Evolutionary conservation across 441 rosid genomes (phyloP), one percentile per base, ranked within the genome.

Genomic region (Adansonia rubrostipa): DNA sequence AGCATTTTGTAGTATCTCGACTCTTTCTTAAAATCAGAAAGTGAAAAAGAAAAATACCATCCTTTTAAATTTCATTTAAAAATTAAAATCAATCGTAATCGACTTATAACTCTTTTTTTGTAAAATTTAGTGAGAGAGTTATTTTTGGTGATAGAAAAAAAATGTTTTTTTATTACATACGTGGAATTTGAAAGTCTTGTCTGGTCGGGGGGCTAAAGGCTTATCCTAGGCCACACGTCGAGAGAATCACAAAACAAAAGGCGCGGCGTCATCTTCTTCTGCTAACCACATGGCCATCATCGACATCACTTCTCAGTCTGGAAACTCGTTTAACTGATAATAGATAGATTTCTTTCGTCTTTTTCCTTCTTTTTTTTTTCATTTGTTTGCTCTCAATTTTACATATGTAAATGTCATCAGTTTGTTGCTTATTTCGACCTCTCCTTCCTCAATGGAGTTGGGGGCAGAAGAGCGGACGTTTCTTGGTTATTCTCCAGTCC

Each of bases 391-490:
- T 56, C 61, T 51, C 60, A 7, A 17, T 19, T 20, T 15, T 5
- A 9, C 76, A 79, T 45, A 68, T 68, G 56, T 20, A 68, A 79
- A 85, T 88, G 87, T 78, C 80, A 75, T 85, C 88, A 54, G 72
- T 85, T 6, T 81, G 79, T 79, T 69, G 85, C 66, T 78, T 76
- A 45, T 74, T 82, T 47, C 85, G 86, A 47, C 71, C 83, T 53
- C 54, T 73, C 42, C 78, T 81, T 54, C 85, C 95, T 82, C 87
- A 48, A 66, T 82, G 89, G 86, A 75, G 58, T 61, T 82, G 88
- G 86, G 73, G 68, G 73, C 80, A 19, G 66, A 81, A 74, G 20
- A 82, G 67, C 47, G 24, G 48, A 9, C 42, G 78, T 51, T 77
- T 77, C 77, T 64, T 77, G 50, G 53, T 68, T 56, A 67, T 80